These are phyloP conservation scores for Pilaira anomala DNA, from an alignment of 192 early-diverging fungal genomes.

Conservation along the genomic window DNA sequence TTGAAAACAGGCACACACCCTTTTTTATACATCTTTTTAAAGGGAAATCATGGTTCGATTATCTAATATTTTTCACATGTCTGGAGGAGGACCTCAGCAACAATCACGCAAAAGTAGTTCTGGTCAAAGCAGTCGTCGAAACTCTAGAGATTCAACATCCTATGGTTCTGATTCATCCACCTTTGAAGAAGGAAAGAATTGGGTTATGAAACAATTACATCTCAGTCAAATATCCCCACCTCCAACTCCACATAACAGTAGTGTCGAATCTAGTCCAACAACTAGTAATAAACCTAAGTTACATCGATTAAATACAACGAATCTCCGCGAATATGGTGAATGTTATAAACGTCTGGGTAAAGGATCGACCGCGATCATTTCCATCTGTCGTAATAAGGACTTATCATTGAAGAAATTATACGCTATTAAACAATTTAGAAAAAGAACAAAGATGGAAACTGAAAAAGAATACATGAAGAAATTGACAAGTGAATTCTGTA, in stretches of 20 bases:
- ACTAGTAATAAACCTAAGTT: constrained; percentile 6
- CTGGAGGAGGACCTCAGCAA: constrained; percentile 2
- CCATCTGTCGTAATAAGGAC: constrained; percentile 58
- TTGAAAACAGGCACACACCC: too few species aligned
- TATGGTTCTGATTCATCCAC: background rate
- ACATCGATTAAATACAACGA: constrained; percentile 14
- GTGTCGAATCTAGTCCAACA: background rate
- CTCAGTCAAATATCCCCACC: background rate
- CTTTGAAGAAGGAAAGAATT: constrained; percentile 14
- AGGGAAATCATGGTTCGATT: background rate
- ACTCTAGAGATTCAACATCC: constrained; percentile 1
- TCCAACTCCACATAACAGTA: background rate
- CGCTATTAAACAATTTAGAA: constrained; percentile 92
- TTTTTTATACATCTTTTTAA: background rate
- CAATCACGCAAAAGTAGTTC: constrained; percentile 8
- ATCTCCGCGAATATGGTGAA: constrained; percentile 22
- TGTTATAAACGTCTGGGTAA: constrained; percentile 73
- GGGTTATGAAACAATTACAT: constrained; percentile 12
- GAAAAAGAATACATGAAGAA: constrained; percentile 97
- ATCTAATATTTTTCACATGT: constrained; percentile 9
- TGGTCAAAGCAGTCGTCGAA: constrained; percentile 7
- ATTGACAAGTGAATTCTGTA: constrained; percentile 93
- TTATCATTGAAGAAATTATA: constrained; percentile 59
- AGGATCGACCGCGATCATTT: constrained; percentile 88
- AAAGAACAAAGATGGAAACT: constrained; percentile 74